Conservation (phyloP, 306 rosid species). For the Dryas octopetala region DNA sequence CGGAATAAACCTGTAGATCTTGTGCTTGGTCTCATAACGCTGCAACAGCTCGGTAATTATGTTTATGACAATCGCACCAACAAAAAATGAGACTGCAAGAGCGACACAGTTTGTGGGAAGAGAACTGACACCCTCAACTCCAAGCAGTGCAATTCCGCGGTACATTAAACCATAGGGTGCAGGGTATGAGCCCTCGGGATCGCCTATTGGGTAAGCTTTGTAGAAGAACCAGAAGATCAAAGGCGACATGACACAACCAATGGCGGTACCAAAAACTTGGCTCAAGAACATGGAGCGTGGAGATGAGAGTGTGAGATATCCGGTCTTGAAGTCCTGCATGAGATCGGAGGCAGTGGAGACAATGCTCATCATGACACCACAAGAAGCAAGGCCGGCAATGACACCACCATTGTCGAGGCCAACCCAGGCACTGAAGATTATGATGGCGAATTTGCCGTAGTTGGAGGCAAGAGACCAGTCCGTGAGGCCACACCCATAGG, state of each 20-base stretch:
- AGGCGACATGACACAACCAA: constrained; percentile 56
- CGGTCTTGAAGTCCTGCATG: constrained; percentile 83
- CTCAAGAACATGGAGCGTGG: constrained; percentile 73
- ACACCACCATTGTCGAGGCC: constrained; percentile 59
- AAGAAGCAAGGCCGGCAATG: constrained; percentile 71
- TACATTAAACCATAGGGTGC: constrained; percentile 63
- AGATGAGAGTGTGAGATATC: constrained; percentile 63
- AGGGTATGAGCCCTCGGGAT: constrained; percentile 60
- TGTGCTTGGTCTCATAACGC: constrained; percentile 38
- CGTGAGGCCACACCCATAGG: constrained; percentile 76
- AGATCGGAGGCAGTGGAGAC: constrained; percentile 76
- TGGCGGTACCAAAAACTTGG: constrained; percentile 62
- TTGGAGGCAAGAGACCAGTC: constrained; percentile 82
- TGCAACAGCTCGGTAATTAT: constrained; percentile 36
- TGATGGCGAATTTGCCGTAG: constrained; percentile 72
- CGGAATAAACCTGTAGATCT: constrained; percentile 44
- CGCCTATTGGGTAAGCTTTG: constrained; percentile 60
- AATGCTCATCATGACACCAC: constrained; percentile 85
- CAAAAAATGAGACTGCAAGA: constrained; percentile 43
- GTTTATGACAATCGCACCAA: constrained; percentile 33
- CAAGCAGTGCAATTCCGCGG: constrained; percentile 70
- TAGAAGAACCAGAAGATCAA: constrained; percentile 64
- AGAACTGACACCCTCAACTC: constrained; percentile 63
- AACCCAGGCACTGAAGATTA: constrained; percentile 68
- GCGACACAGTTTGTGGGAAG: constrained; percentile 62